phyloP scores from a whole-genome alignment of 805 yeast genomes.

The Ogataea trehaloabstinens region DNA sequence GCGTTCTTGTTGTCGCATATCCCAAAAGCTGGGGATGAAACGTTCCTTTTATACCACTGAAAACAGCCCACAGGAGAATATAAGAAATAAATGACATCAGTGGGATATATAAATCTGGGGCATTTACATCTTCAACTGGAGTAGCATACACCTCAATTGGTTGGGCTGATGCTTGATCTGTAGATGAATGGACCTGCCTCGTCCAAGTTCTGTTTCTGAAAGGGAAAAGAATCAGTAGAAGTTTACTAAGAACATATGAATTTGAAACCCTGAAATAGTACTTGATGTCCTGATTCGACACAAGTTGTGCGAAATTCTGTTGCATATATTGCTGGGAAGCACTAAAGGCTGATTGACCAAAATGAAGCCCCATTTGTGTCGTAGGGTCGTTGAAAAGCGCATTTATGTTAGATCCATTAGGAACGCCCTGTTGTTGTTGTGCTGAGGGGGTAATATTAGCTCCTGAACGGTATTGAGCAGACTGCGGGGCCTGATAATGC shows the following conservation, averaged over 20 bases:
- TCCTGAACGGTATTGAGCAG: conserved; percentile 21
- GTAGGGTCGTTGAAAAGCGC: conserved; percentile 72
- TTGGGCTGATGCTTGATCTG: conserved; percentile 31
- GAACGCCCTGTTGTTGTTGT: conserved; percentile 13
- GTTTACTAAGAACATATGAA: conserved; percentile 73
- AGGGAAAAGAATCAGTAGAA: conserved; percentile 77
- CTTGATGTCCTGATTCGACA: conserved; percentile 58
- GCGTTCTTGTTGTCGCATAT: conserved; percentile 77
- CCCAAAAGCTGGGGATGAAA: conserved; percentile 95
- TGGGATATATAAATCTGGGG: conserved; percentile 96
- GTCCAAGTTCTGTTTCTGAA: conserved; percentile 84
- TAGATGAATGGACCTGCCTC: conserved; percentile 42
- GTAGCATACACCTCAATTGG: conserved; percentile 54
- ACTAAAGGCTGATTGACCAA: conserved; percentile 81
- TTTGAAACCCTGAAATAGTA: conserved; percentile 92
- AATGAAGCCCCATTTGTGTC: conserved; percentile 80
- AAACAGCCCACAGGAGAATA: conserved; percentile 75
- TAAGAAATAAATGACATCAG: conserved; percentile 90
- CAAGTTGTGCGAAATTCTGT: conserved; percentile 58
- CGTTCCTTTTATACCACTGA: conserved; percentile 81
- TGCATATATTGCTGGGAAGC: conserved; percentile 80
- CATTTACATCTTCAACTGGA: conserved; percentile 84
- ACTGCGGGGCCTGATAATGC: conserved; percentile 29
- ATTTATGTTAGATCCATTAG: conserved; percentile 24
- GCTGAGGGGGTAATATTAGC: conserved; percentile 7